Evolutionary conservation across 257 asterid species (phyloP).

Genomic region (Craterostigma plantagineum): DNA sequence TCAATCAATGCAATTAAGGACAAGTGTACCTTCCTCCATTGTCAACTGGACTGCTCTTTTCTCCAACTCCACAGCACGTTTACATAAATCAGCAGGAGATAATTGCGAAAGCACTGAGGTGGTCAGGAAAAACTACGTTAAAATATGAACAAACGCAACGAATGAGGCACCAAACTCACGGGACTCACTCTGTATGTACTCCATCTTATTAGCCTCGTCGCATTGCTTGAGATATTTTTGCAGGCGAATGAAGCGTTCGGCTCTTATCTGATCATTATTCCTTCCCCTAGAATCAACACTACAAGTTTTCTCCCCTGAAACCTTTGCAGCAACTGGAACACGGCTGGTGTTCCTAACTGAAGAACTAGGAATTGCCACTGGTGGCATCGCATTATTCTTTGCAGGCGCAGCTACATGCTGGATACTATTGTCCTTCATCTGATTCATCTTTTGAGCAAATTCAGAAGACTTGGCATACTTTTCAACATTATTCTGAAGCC

Average conservation of each 20-base stretch:
- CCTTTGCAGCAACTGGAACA: slow-evolving; percentile 29
- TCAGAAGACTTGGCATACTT: slow-evolving; percentile 29
- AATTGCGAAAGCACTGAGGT: slow-evolving; percentile 40
- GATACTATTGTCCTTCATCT: slow-evolving; percentile 17
- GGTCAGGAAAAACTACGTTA: slow-evolving; percentile 9
- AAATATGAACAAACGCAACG: slow-evolving; percentile 8
- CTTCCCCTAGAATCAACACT: slow-evolving; percentile 20
- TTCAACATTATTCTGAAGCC: slow-evolving; percentile 34
- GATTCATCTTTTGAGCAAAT: slow-evolving; percentile 25
- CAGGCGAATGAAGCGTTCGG: slow-evolving; percentile 45
- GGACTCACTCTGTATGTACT: slow-evolving; percentile 50
- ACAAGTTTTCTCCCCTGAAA: slow-evolving; percentile 25
- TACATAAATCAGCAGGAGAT: slow-evolving; percentile 57
- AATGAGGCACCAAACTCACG: slow-evolving; percentile 8
- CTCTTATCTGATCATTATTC: slow-evolving; percentile 28
- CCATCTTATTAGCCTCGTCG: slow-evolving; percentile 39
- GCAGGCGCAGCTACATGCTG: slow-evolving; percentile 18
- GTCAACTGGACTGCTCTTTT: slow-evolving; percentile 46
- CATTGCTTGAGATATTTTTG: slow-evolving; percentile 65
- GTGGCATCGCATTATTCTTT: slow-evolving; percentile 19
- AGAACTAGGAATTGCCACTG: slow-evolving; percentile 21
- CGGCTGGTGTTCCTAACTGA: slow-evolving; percentile 24
- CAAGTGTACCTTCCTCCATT: slow-evolving; percentile 51
- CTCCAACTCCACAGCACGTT: slow-evolving; percentile 69
- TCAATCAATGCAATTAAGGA: neutral